phyloP scores from a whole-genome alignment of 805 yeast genomes.

The Candida krabiensis region DNA sequence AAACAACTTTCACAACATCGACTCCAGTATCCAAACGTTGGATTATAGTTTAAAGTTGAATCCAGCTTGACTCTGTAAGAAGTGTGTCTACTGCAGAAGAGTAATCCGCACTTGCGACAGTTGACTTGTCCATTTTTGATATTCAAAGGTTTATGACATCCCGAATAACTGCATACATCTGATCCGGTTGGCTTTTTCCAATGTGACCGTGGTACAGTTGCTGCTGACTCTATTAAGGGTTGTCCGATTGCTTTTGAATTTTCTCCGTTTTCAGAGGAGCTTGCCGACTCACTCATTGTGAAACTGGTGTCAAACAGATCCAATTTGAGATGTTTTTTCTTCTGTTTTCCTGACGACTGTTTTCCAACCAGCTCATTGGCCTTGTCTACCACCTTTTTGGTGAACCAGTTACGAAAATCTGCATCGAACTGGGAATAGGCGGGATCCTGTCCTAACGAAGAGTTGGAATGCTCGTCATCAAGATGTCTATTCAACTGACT shows the following conservation, averaged over 20 bases:
- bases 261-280: slow-evolving; percentile 1
- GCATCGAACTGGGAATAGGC: slow-evolving; percentile 27
- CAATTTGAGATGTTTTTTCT: slow-evolving; percentile 38
- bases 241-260: slow-evolving; percentile 1
- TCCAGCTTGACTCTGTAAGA: slow-evolving; percentile 51
- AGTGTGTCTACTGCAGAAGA: slow-evolving; percentile 69
- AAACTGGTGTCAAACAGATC: slow-evolving; percentile 49
- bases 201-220: slow-evolving; percentile 41
- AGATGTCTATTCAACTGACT: slow-evolving; percentile 64
- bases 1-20: slow-evolving; percentile 70
- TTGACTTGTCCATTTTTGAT: slow-evolving; percentile 60
- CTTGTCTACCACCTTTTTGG: slow-evolving; percentile 37
- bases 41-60: slow-evolving; percentile 46
- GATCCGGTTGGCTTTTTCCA: slow-evolving; percentile 55
- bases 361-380: slow-evolving; percentile 35
- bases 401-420: slow-evolving; percentile 44
- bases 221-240: slow-evolving; percentile 5
- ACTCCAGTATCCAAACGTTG: slow-evolving; percentile 60
- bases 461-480: slow-evolving; percentile 60
- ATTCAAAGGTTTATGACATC: slow-evolving; percentile 45
- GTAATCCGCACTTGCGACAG: slow-evolving; percentile 74
- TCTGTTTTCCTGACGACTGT: slow-evolving; percentile 23
- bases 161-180: slow-evolving; percentile 40
- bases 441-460: slow-evolving; percentile 2
- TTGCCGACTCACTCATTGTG: slow-evolving; percentile 11